These are phyloP conservation scores for Phytophthora pini DNA, from an alignment of 352 stramenopile genomes.

Conservation along the genomic window DNA sequence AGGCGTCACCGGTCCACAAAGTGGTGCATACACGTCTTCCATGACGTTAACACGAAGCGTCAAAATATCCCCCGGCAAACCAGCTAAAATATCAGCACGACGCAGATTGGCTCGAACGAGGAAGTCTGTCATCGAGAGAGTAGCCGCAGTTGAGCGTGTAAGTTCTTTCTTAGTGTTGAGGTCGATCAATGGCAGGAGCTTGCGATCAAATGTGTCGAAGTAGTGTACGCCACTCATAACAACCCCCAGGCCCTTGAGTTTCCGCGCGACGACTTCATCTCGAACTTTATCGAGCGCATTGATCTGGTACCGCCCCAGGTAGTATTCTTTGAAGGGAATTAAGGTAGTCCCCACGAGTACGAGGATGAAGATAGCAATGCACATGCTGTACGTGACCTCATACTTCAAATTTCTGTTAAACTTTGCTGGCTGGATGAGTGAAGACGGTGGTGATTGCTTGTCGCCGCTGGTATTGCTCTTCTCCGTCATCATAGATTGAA, in stretches of 20 bases:
- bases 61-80: constrained; percentile 22
- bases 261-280: constrained; percentile 27
- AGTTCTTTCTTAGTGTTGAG: constrained; percentile 10
- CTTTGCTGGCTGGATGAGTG: no score
- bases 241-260: constrained; percentile 28
- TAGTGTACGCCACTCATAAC: constrained; percentile 36
- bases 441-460: no score
- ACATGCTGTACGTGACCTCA: constrained; percentile 18
- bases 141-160: constrained; percentile 1
- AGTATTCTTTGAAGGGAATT: constrained; percentile 21
- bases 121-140: constrained; percentile 26
- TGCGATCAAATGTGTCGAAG: constrained; percentile 38
- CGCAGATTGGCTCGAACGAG: constrained; percentile 35
- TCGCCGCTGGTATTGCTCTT: not conserved
- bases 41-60: constrained; percentile 16
- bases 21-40: constrained; percentile 30
- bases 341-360: constrained; percentile 19
- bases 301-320: constrained; percentile 38
- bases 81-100: constrained; percentile 20
- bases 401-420: not conserved
- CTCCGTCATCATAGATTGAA: not conserved
- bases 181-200: constrained; percentile 29
- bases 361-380: constrained; percentile 14
- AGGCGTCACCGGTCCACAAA: constrained; percentile 24
- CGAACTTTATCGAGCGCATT: constrained; percentile 33